Percentiles rank a stretch among this genome's conserved stretches.
phyloP scores from a whole-genome alignment of 345 rosid genomes.

The Lepidium sativum region DNA sequence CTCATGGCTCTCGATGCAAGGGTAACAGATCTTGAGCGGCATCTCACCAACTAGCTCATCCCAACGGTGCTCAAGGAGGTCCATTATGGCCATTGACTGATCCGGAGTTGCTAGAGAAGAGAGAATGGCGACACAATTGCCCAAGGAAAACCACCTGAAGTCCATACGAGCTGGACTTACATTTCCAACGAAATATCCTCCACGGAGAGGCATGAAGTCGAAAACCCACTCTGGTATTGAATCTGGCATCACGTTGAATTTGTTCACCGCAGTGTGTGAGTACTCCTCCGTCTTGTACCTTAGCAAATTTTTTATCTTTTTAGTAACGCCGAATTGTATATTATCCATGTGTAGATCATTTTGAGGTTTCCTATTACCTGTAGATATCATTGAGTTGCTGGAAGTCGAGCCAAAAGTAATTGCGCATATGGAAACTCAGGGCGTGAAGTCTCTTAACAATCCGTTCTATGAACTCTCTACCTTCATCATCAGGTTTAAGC shows the following conservation, averaged over 20 bases:
- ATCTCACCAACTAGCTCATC: slow-evolving; percentile 59
- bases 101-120: slow-evolving; percentile 56
- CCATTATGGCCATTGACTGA: slow-evolving; percentile 65
- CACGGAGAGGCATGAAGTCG: slow-evolving; percentile 57
- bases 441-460: slow-evolving; percentile 56
- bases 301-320: background rate
- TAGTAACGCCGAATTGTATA: background rate
- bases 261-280: slow-evolving; percentile 59
- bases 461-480: slow-evolving; percentile 48
- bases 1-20: slow-evolving; percentile 53
- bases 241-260: slow-evolving; percentile 55
- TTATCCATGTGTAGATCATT: background rate
- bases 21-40: slow-evolving; percentile 52
- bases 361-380: slow-evolving; percentile 25
- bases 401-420: slow-evolving; percentile 57
- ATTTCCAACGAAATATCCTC: slow-evolving; percentile 64
- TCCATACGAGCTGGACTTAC: slow-evolving; percentile 80
- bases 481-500: slow-evolving; percentile 59
- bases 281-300: slow-evolving; percentile 50
- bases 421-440: slow-evolving; percentile 49
- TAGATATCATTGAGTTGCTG: slow-evolving; percentile 57
- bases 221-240: slow-evolving; percentile 62
- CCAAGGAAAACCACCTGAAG: slow-evolving; percentile 61
- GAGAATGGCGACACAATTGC: slow-evolving; percentile 50
- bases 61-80: slow-evolving; percentile 57